phyloP scores from a whole-genome alignment of 805 yeast genomes.

The Cyberlindnera petersonii region DNA sequence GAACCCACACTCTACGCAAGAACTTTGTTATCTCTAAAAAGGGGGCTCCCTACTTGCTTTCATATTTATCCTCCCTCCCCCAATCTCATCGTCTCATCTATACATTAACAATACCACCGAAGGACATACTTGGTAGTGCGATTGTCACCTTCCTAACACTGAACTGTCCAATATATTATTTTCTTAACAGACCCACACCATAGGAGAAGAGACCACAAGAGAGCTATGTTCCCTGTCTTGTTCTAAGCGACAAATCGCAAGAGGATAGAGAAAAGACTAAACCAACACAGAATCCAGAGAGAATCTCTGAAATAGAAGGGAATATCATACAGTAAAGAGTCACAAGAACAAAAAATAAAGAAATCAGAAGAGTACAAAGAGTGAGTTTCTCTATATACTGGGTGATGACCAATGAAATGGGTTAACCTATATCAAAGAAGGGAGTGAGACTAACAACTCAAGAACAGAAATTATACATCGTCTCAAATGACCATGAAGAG shows the following conservation, averaged over 20 bases:
- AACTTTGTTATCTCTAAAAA: neutral
- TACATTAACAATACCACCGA: neutral
- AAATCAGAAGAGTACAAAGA: neutral
- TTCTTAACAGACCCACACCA: neutral
- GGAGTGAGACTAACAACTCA: neutral
- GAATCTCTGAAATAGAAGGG: too few relatives aligned
- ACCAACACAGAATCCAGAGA: neutral
- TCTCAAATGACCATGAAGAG: constrained; percentile 10
- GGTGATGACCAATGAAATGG: neutral
- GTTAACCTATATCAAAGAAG: too few relatives aligned
- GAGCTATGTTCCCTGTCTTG: constrained; percentile 6
- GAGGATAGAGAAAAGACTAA: too few relatives aligned
- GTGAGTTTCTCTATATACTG: neutral
- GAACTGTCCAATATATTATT: neutral
- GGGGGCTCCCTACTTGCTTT: neutral
- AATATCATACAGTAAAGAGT: too few relatives aligned
- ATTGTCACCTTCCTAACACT: constrained; percentile 4
- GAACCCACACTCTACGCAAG: too few relatives aligned
- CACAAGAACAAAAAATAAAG: neutral
- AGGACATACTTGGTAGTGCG: constrained; percentile 4
- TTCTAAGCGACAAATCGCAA: constrained; percentile 1
- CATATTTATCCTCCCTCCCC: neutral
- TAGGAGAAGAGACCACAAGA: neutral
- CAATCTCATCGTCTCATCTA: constrained; percentile 3
- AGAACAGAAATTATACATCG: constrained; percentile 1